Evolutionary conservation across 1,139 yeast species (phyloP), one percentile per base, ranked within the genome.

Genomic region (Geotrichum carabidarum): DNA sequence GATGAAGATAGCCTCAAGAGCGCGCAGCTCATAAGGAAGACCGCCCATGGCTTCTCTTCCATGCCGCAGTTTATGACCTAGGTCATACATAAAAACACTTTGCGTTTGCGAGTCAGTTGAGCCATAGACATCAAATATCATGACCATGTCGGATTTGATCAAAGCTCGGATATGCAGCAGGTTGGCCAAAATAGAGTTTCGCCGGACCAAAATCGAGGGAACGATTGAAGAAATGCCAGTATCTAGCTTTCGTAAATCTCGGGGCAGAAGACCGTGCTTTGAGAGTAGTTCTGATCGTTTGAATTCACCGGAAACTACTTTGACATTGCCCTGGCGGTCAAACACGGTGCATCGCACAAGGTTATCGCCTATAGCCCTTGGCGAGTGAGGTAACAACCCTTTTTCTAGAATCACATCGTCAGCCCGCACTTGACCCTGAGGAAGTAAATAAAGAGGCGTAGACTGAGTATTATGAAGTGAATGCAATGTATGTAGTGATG

Each of bases 201-300:
- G 80, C 52, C 97, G 80, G 14, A 90, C 84, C 66, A 88, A 77
- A 43, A 93, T 84, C 35, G 93, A 82, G 0, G 99, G 99, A 8
- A 89, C 93, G 37, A 93, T 86, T 68, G 90, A 96, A 58, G 87
- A 84, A 31, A 87, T 79, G 0, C 95, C 88, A 7, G 95, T 85
- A 70, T 93, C 99, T 54, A 94, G 84, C 64, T 88, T 89, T 4
- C 96, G 73, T 53, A 89, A 73, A 68, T 89, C 96, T 61, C 96
- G 77, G 0, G 96, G 95, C 49, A 84, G 78, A 42, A 89, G 71
- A 36, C 86, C 86, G 65, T 88, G 89, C 58, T 86, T 83, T 57
- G 82, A 78, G 14, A 94, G 74, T 56, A 94, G 80, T 58, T 82
- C 81, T 73, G 86, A 81, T 66, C 89, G 84, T 56, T 88, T 90